Base-by-base conservation (phyloP, 768 basidiomycete genomes). In the Exidia glandulosa region DNA sequence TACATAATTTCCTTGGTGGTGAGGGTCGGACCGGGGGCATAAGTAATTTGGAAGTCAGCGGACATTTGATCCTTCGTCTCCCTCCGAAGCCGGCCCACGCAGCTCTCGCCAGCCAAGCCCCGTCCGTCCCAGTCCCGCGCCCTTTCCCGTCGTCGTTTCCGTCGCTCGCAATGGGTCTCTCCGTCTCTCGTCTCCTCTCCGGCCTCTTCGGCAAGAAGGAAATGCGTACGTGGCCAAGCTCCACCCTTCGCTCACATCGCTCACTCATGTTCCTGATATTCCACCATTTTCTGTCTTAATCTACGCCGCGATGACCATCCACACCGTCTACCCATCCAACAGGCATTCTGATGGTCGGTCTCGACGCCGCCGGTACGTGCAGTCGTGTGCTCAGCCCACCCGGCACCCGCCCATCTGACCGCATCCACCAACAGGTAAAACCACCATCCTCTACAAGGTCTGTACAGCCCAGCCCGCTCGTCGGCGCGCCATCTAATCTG, bases 301-400 rank as follows among this genome's bases (percentile, higher is more conserved):
- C 36, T 37, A 19, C 36, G 36, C 9, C 36, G 36, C 10, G 19
- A 9, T 37, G 36, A 10, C n/a, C n/a, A n/a, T n/a, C n/a, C n/a
- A n/a, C n/a, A n/a, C n/a, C n/a, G n/a, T n/a, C n/a, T n/a, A n/a
- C n/a, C n/a, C n/a, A n/a, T n/a, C n/a, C n/a, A n/a, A n/a, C 70
- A 96, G 94, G 95, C 72, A 98, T 99, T 79, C 79, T 99, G 75
- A 99, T 99, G 95, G 95, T 99, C 71, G 96, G 96, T 77, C 91
- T 99, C 69, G 96, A 99, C 72, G 96, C 96, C 69, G 95, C 95
- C 67, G 94, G 94, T 80, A 96, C 97, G 77, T 96, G 94, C 65
- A 92, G 90, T 54, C 50, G 77, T 96, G 94, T 65, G 91, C 90
- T 37, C 36, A 37, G 19, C 36, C 36, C 36, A 37, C 19, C 19